Conservation (phyloP, 2,329 filamentous ascomycete genomes). For the Lachnellula subtilissima region DNA sequence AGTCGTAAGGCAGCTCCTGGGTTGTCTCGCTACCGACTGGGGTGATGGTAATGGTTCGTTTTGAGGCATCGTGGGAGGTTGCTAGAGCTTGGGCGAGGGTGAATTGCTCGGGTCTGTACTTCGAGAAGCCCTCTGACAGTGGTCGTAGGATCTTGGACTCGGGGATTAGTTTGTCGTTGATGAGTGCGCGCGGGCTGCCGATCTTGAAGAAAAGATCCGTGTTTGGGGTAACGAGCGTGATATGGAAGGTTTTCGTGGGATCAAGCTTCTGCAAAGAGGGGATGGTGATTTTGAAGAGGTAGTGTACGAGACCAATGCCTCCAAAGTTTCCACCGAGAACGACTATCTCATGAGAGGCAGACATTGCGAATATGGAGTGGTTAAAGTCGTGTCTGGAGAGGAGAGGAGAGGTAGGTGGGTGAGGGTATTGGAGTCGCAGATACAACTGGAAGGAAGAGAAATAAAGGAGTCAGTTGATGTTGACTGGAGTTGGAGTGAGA, state of each 20-base stretch:
- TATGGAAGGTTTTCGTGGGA: constrained; percentile 38
- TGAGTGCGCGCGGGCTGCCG: constrained; percentile 48
- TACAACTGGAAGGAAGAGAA: too few relatives aligned
- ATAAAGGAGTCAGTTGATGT: too few relatives aligned
- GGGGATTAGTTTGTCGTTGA: constrained; percentile 42
- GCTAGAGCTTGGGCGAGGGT: constrained; percentile 47
- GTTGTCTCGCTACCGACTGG: background rate
- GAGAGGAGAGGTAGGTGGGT: background rate
- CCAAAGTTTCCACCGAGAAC: constrained; percentile 49
- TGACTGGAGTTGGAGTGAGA: too few relatives aligned
- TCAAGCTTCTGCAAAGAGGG: constrained; percentile 30
- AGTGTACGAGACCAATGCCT: constrained; percentile 46
- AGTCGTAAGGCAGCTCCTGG: constrained; percentile 40
- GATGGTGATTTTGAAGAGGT: constrained; percentile 45
- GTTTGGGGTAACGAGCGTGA: constrained; percentile 51
- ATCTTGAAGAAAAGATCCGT: constrained; percentile 49
- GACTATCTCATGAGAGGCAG: constrained; percentile 34
- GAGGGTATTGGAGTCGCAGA: background rate
- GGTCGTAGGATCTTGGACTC: constrained; percentile 44
- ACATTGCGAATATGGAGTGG: background rate
- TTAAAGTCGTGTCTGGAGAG: background rate
- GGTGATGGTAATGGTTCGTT: constrained; percentile 40
- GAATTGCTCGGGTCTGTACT: constrained; percentile 43
- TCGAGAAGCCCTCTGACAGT: constrained; percentile 44
- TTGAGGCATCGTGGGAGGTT: constrained; percentile 40